Evolutionary conservation across 2,329 filamentous ascomycete species (phyloP).

Genomic region (Verruconis gallopava): DNA sequence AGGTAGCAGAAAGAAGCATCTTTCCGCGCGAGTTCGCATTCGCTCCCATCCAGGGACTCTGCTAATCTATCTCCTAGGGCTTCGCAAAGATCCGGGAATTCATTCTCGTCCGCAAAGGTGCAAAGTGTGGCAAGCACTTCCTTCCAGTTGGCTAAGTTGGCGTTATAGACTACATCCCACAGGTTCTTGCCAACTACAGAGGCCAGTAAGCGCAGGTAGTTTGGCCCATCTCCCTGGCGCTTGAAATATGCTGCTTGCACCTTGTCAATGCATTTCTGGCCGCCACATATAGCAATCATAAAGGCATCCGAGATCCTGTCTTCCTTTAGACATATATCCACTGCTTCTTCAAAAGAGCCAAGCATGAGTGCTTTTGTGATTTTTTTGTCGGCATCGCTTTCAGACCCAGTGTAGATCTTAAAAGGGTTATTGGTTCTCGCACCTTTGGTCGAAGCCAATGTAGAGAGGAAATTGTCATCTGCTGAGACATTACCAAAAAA

Average conservation of each 20-base stretch:
- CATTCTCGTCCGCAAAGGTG: slow-evolving; percentile 81
- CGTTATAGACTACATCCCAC: slow-evolving; percentile 97
- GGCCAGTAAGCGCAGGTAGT: slow-evolving; percentile 79
- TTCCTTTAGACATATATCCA: slow-evolving; percentile 78
- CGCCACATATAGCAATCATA: slow-evolving; percentile 93
- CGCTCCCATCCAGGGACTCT: slow-evolving; percentile 46
- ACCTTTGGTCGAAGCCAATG: slow-evolving; percentile 75
- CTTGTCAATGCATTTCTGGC: slow-evolving; percentile 85
- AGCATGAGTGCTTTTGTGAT: slow-evolving; percentile 83
- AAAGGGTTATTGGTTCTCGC: slow-evolving; percentile 92
- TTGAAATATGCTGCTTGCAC: slow-evolving; percentile 85
- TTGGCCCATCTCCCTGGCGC: slow-evolving; percentile 68
- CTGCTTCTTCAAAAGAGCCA: slow-evolving; percentile 79
- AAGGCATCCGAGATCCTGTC: slow-evolving; percentile 91
- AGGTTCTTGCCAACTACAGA: slow-evolving; percentile 94
- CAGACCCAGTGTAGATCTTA: slow-evolving; percentile 72
- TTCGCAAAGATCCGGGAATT: slow-evolving; percentile 92
- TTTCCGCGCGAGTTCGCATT: slow-evolving; percentile 47
- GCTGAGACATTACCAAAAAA: slow-evolving; percentile 64
- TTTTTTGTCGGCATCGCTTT: slow-evolving; percentile 68
- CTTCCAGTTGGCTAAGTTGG: slow-evolving; percentile 86
- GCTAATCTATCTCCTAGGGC: slow-evolving; percentile 82
- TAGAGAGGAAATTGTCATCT: slow-evolving; percentile 73
- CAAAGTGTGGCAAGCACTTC: slow-evolving; percentile 92
- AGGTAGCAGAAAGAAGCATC: slow-evolving; percentile 96